These are phyloP conservation scores for Neurospora pannonica DNA, from an alignment of 495 filamentous ascomycete species.

Conservation along the genomic window DNA sequence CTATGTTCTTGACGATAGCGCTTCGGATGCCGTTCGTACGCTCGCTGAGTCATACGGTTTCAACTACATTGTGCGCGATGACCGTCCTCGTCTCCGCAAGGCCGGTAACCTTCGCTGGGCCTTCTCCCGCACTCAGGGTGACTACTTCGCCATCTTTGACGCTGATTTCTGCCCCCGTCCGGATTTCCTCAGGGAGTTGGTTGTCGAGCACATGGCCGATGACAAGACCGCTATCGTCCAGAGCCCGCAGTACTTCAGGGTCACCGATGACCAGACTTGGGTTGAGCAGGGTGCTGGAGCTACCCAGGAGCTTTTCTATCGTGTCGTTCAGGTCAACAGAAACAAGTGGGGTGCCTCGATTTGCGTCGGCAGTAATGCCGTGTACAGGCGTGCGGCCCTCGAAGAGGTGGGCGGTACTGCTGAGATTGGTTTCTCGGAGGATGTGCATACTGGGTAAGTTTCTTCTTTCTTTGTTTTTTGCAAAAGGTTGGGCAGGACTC, in stretches of 20 bases:
- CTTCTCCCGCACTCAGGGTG: slow-evolving; percentile 17
- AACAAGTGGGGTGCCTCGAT: slow-evolving; percentile 24
- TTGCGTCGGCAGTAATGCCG: slow-evolving; percentile 24
- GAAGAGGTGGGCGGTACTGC: slow-evolving; percentile 22
- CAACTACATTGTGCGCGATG: slow-evolving; percentile 23
- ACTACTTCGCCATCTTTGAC: slow-evolving; percentile 27
- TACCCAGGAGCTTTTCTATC: slow-evolving; percentile 26
- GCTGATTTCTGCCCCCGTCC: slow-evolving; percentile 24
- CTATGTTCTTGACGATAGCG: slow-evolving; percentile 22
- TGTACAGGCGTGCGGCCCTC: slow-evolving; percentile 18
- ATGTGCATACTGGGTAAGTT: slow-evolving; percentile 25
- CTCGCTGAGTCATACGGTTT: slow-evolving; percentile 21
- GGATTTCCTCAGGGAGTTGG: slow-evolving; percentile 19
- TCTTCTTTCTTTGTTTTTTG: neutral
- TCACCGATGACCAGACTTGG: slow-evolving; percentile 24
- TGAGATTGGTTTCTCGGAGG: slow-evolving; percentile 27
- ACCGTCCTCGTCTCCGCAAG: slow-evolving; percentile 23
- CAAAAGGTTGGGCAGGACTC: neutral
- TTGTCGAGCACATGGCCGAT: slow-evolving; percentile 24
- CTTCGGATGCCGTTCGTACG: slow-evolving; percentile 8
- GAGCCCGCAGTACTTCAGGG: slow-evolving; percentile 22
- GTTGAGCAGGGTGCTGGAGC: slow-evolving; percentile 26
- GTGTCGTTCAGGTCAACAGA: slow-evolving; percentile 25
- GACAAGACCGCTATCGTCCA: slow-evolving; percentile 22
- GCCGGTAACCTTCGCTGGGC: slow-evolving; percentile 26